Base-by-base conservation (phyloP, 306 rosid genomes). In the Malus sieversii region DNA sequence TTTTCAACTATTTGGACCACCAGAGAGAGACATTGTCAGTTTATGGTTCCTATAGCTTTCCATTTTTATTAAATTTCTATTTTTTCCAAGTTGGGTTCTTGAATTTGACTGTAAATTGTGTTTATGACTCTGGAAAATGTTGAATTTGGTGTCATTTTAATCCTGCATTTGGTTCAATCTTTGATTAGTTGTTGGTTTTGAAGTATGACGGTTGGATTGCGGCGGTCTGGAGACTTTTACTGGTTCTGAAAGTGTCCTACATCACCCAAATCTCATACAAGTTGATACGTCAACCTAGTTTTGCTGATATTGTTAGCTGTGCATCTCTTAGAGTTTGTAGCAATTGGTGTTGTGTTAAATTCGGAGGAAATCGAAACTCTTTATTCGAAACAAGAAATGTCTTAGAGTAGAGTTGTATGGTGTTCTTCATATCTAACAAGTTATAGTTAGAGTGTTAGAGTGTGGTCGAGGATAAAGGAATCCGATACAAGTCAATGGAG, bases 1-100 rank as follows among this genome's bases (percentile, higher is more conserved):
- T 82, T 84, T 87, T 86, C 88, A 82, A 85, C 89, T 35, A 84
- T 63, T 75, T 61, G 70, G 81, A 60, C 70, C 40, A 60, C 60
- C 75, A 58, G 58, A 22, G 22, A 63, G 44, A 55, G 16, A 70
- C 29, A 35, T 8, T 23, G 38, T 30, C 4, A 71, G 63, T 68
- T 66, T 58, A 20, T 74, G 84, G 81, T 68, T 38, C 55, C 72
- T 60, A 58, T 45, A 30, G 23, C 29, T 58, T 73, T 58, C 72
- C 16, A 46, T 27, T 42, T 68, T 82, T 75, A 18, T 72, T 38
- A 75, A 76, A 45, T 58, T 60, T 66, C 77, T 18, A 27, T 23
- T n/a, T 64, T 25, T 75, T 62, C 42, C 78, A 68, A 66, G 76
- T 52, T 82, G 76, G 87, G 73, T 71, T 71, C 66, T 33, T 68